Base-by-base conservation (phyloP, 768 basidiomycete genomes). In the Stropharia rugosoannulata region DNA sequence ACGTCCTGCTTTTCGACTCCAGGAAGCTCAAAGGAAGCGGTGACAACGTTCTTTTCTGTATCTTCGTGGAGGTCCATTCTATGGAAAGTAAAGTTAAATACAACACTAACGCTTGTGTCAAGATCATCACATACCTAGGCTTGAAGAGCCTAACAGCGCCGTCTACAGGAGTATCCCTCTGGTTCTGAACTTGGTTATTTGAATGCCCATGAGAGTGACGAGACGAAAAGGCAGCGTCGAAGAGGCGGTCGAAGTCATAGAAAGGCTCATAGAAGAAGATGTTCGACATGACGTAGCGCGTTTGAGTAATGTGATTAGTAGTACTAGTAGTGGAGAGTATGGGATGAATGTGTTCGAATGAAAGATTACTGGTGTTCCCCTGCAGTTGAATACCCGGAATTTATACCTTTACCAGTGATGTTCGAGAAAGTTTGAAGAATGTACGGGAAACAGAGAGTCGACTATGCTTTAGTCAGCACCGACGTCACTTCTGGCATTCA, bases 41-140 rank as follows among this genome's bases (percentile, higher is more conserved):
- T 83, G n/a, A 86, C 79, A 2, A 70, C 66, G 63, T 84, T 83
- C 45, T 61, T 68, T 16, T 77, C 71, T 0, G 61, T 29, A 59
- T 83, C 68, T 61, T 85, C 84, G 62, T 81, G 79, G 8, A 85
- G 66, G 60, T 86, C 82, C 78, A 85, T 79, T 61, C 83, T 85
- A 25, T 18, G 13, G 13, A 19, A 46, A 16, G 12, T 3, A 42
- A 35, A 39, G 48, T n/a, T 15, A 16, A 13, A 4, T 27, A 1
- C 6, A 29, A 4, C 13, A 11, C 2, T 15, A 18, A 37, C 39
- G 35, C 1, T 4, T 22, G 10, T 4, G 27, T 43, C 19, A 37
- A 32, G 3, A n/a, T 11, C 4, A 22, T 3, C 4, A 55, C 64
- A 1, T 64, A 73, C 77, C 60, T 72, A 8, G 75, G 77, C 51